Percentiles rank a stretch among this genome's conserved stretches.
These are phyloP conservation scores for Aureobasidium lini DNA, from an alignment of 2,329 filamentous ascomycete genomes.

Conservation along the genomic window DNA sequence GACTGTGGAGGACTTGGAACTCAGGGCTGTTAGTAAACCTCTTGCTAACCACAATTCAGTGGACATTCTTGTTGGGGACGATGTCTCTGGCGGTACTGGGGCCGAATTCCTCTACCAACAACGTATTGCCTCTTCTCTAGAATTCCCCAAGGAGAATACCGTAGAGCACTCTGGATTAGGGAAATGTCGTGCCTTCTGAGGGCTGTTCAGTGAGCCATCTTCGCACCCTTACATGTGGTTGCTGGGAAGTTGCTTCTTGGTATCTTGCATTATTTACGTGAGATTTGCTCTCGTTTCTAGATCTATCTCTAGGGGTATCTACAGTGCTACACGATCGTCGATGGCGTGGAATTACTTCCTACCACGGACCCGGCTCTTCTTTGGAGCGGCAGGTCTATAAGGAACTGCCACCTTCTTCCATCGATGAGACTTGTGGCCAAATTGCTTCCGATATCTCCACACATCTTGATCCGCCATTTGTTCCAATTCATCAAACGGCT, in stretches of 20 bases:
- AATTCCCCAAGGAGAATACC: too few species aligned
- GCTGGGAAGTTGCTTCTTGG: not conserved
- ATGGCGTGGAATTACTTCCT: not conserved
- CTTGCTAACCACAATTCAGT: too few species aligned
- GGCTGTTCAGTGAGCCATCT: too few species aligned
- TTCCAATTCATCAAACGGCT: not conserved
- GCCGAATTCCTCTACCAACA: too few species aligned
- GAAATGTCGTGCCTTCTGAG: too few species aligned
- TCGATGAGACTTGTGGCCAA: not conserved
- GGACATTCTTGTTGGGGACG: too few species aligned
- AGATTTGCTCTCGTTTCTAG: not conserved
- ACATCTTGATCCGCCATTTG: not conserved
- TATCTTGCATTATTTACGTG: not conserved
- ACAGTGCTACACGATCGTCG: not conserved
- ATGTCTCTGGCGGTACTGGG: too few species aligned
- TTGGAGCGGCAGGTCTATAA: not conserved
- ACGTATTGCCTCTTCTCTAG: too few species aligned
- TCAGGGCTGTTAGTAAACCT: too few species aligned
- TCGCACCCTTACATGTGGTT: too few species aligned
- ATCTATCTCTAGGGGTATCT: not conserved
- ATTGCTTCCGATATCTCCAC: slow-evolving; percentile 2
- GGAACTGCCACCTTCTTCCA: not conserved
- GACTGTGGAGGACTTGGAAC: too few species aligned
- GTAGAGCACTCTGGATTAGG: too few species aligned
- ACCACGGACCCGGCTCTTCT: not conserved